These are phyloP conservation scores for Psilocybe cyanescens DNA, from an alignment of 768 basidiomycete species.

Conservation along the genomic window DNA sequence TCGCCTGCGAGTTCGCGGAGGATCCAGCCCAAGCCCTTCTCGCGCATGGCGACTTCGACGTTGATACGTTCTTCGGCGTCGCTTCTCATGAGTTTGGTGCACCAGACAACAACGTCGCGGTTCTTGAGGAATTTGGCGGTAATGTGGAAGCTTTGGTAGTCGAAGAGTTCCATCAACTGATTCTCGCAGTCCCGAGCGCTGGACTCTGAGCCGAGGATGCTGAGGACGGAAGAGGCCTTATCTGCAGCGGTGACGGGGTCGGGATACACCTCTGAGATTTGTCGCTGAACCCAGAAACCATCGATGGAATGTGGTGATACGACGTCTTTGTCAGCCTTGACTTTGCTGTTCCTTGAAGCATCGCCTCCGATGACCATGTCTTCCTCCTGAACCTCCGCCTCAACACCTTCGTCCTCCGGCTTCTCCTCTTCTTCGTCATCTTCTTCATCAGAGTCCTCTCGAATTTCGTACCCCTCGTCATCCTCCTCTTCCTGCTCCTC, in stretches of 20 bases:
- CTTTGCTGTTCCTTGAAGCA: constrained; percentile 51
- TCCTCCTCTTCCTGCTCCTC: constrained; percentile 96
- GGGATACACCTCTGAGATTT: constrained; percentile 87
- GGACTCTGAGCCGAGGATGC: constrained; percentile 85
- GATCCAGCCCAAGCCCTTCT: constrained; percentile 97
- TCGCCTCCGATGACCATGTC: constrained; percentile 82
- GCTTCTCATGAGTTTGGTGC: constrained; percentile 91
- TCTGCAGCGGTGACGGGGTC: constrained; percentile 95
- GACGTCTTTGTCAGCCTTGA: constrained; percentile 72
- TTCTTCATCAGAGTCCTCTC: constrained; percentile 79
- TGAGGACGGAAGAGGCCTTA: constrained; percentile 84
- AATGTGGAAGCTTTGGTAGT: constrained; percentile 89
- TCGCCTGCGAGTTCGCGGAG: constrained; percentile 86
- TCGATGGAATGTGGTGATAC: constrained; percentile 93
- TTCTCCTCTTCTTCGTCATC: constrained; percentile 58
- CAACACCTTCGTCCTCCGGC: constrained; percentile 35
- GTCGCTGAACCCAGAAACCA: constrained; percentile 98
- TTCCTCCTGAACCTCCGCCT: constrained; percentile 58
- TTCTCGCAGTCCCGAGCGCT: constrained; percentile 93
- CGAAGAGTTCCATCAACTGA: constrained; percentile 94
- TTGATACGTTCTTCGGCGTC: constrained; percentile 89
- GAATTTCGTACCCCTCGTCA: constrained; percentile 86
- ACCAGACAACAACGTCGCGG: constrained; percentile 96
- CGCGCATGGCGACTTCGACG: constrained; percentile 97
- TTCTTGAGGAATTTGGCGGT: constrained; percentile 93